A percentile compares a stretch with the other conserved stretches of the same genome.
phyloP scores from a whole-genome alignment of 2,329 filamentous ascomycete species.

The Scedosporium apiospermum region DNA sequence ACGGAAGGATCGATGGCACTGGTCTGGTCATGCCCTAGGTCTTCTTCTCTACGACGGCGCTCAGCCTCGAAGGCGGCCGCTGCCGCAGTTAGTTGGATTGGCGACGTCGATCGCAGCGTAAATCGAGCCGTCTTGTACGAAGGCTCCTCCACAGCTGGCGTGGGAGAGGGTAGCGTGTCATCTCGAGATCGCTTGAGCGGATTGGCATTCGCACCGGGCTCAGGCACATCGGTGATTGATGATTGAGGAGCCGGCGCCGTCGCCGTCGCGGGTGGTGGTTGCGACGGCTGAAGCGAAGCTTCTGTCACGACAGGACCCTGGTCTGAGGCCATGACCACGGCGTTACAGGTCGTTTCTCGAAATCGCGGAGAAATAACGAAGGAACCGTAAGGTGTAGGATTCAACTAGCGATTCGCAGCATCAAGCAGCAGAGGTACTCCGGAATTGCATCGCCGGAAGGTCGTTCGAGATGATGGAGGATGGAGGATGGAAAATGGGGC shows the following conservation, averaged over 20 bases:
- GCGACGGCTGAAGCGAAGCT: conserved; percentile 30
- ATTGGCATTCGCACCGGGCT: conserved; percentile 22
- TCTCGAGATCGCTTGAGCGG: conserved; percentile 34
- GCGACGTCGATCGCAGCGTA: conserved; percentile 30
- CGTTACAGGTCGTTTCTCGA: conserved; percentile 10
- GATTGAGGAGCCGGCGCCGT: neutral
- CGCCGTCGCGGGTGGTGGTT: conserved; percentile 18
- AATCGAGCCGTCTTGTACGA: conserved; percentile 18
- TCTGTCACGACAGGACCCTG: conserved; percentile 43
- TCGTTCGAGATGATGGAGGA: neutral
- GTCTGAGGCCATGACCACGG: conserved; percentile 41
- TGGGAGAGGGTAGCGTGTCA: conserved; percentile 20
- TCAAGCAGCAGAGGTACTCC: neutral
- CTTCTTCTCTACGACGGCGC: conserved; percentile 33
- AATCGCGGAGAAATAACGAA: conserved; percentile 19
- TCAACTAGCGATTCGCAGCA: neutral
- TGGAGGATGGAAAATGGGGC: neutral
- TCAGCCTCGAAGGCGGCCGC: conserved; percentile 43
- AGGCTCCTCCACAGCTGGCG: conserved; percentile 15
- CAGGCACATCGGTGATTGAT: conserved; percentile 12
- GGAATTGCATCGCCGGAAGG: conserved; percentile 6
- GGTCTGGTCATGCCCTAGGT: conserved; percentile 26
- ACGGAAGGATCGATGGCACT: conserved; percentile 43
- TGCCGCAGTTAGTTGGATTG: conserved; percentile 40
- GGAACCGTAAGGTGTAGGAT: neutral